Percentiles rank a stretch among this genome's conserved stretches.
Conservation (phyloP, 2,329 filamentous ascomycete species). For the Annulohypoxylon truncatum region DNA sequence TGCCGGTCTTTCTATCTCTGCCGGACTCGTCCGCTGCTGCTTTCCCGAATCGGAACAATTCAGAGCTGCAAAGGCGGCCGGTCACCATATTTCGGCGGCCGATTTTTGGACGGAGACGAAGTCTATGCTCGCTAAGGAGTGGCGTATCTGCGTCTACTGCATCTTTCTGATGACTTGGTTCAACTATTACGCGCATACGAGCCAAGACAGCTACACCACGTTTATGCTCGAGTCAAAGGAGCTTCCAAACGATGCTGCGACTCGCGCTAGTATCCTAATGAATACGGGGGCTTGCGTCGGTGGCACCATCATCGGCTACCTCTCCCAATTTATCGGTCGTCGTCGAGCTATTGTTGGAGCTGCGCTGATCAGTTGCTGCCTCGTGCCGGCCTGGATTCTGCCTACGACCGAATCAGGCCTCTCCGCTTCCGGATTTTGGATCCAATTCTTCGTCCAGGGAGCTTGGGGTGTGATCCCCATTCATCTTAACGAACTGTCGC, state of each 20-base stretch:
- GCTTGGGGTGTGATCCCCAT: slow-evolving; percentile 77
- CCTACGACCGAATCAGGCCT: slow-evolving; percentile 69
- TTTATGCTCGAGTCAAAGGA: slow-evolving; percentile 81
- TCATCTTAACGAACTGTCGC: slow-evolving; percentile 79
- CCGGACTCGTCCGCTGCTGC: slow-evolving; percentile 73
- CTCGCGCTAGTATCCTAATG: slow-evolving; percentile 83
- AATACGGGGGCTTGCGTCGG: slow-evolving; percentile 82
- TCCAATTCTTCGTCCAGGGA: slow-evolving; percentile 75
- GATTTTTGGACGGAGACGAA: slow-evolving; percentile 78
- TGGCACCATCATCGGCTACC: slow-evolving; percentile 77
- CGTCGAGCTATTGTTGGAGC: slow-evolving; percentile 73
- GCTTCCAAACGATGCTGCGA: slow-evolving; percentile 71
- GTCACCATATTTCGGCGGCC: slow-evolving; percentile 61
- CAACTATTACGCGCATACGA: slow-evolving; percentile 81
- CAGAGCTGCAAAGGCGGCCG: slow-evolving; percentile 72
- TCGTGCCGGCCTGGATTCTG: slow-evolving; percentile 79
- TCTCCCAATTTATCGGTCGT: slow-evolving; percentile 80
- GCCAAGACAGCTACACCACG: slow-evolving; percentile 84
- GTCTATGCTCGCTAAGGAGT: slow-evolving; percentile 75
- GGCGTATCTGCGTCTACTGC: slow-evolving; percentile 82
- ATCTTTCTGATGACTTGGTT: slow-evolving; percentile 83
- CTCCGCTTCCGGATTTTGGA: slow-evolving; percentile 74
- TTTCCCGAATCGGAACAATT: slow-evolving; percentile 84
- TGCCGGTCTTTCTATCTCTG: slow-evolving; percentile 73
- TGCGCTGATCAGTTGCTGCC: slow-evolving; percentile 66